Evolutionary conservation across 2,329 filamentous ascomycete species (phyloP), one percentile per base, ranked within the genome.

Genomic region (Trichoderma arundinaceum): DNA sequence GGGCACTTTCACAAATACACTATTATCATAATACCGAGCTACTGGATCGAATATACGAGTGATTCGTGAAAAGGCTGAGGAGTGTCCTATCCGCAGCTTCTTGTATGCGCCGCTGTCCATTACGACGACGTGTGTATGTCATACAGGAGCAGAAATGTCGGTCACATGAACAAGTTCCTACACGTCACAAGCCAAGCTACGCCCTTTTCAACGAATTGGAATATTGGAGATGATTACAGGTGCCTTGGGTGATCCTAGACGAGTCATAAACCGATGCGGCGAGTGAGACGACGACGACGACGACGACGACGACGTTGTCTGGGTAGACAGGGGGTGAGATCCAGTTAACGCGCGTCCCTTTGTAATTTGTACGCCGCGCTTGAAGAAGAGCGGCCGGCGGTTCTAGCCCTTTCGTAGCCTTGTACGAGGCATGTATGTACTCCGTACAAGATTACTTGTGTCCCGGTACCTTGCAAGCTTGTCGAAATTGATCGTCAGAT

Each of bases 311-410:
- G 49, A 53, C 39, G 22, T 28, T 17, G 17, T 43, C 32, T 46
- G 39, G 46, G 38, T 52, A 39, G 19, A 44, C 54, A 60, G 46
- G 63, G 63, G 63, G 63, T 15, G 39, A 63, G 38, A 43, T 51
- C 28, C 44, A 44, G 39, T 60, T 54, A 60, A 65, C 63, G 63
- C 63, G 63, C 63, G 63, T 65, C 63, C 63, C n/a, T 54, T 59
- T 9, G 12, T 28, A 41, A 41, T 17, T 22, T 32, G 13, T 32
- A 44, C 33, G 33, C 63, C 32, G 48, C 32, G 61, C 49, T 41
- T 49, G 39, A 41, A 15, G n/a, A 7, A 57, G 51, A 54, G 41
- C 10, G 41, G 48, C 38, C 56, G 44, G 51, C n/a, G 22, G 39
- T 44, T 56, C 51, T 54, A 54, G 49, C 51, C 61, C 19, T 49